Base-by-base conservation (phyloP, 2,329 filamentous ascomycete genomes). In the Chrysoporthe austroafricana region DNA sequence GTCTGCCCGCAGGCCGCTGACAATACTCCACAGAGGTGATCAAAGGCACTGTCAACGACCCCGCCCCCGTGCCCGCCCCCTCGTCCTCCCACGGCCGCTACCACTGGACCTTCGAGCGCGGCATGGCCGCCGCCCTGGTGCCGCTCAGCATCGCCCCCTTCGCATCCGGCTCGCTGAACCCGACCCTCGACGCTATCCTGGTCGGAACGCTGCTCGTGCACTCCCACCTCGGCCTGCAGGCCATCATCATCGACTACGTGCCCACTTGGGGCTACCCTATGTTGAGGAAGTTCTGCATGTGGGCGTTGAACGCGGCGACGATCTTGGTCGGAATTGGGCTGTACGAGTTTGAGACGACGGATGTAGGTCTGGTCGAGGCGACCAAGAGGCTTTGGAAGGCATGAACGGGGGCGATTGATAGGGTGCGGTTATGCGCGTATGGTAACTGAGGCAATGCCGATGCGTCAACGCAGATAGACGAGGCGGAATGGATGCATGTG, bases 301-400 rank as follows among this genome's bases (percentile, higher is more conserved):
- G 94, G 94, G 83, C 85, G 48, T 87, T 98, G 71, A 94, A 94
- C 76, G 81, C 85, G 58, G 90, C 88, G 69, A 97, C 96, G 13
- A 84, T 95, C 68, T 83, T 93, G 63, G 92, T 94, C 71, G 94
- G 92, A 62, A 86, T 97, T 72, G 94, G 94, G 67, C 86, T 98
- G 76, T 99, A 99, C 82, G 95, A 98, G 81, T 98, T 98, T 76
- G 96, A 99, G 89, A 99, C 96, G 43, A 98, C 97, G 77, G 96
- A 99, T 74, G 93, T 99, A 63, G 96, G 96, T 72, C 80, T 99
- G 69, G 97, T 94, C 9, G 95, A 97, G 85, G 91, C 90, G 43
- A 85, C 97, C 73, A 93, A 91, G 86, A 88, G 91, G 77, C 84
- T 98, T 71, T 99, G 96, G 96, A 92, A 86, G 76, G 95, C 96